Conservation (phyloP, 2,329 filamentous ascomycete genomes). For the Colletotrichum lentis region DNA sequence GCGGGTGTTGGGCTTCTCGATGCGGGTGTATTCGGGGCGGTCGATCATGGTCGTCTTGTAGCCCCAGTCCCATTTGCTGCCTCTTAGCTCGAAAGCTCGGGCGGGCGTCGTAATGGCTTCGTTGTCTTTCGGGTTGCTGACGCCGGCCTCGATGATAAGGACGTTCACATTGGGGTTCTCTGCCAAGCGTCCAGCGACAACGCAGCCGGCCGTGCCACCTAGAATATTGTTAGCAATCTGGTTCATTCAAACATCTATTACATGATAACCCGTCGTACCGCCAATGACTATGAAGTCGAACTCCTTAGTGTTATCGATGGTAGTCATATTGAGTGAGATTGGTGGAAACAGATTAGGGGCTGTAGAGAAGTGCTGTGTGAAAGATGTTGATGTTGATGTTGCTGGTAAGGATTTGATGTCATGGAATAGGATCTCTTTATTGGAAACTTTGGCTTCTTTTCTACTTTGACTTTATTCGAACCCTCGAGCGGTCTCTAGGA, state of each 20-base stretch:
- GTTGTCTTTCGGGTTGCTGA: constrained; percentile 57
- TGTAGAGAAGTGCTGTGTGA: neutral
- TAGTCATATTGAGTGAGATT: constrained; percentile 36
- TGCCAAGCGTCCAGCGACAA: constrained; percentile 48
- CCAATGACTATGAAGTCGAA: constrained; percentile 55
- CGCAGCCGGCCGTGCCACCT: constrained; percentile 50
- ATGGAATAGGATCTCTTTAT: neutral
- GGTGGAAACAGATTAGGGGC: neutral
- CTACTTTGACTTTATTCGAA: neutral
- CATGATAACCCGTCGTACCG: neutral
- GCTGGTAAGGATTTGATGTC: neutral
- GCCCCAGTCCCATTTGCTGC: constrained; percentile 65
- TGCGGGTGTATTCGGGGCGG: constrained; percentile 64
- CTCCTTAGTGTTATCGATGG: constrained; percentile 27
- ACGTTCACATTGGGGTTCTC: constrained; percentile 50
- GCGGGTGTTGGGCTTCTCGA: constrained; percentile 70
- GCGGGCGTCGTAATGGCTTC: constrained; percentile 63
- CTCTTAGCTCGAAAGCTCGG: constrained; percentile 61
- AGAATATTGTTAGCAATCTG: neutral
- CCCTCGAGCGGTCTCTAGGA: too few species aligned
- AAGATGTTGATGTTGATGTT: neutral
- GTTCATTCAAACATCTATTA: neutral
- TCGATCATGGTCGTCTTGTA: constrained; percentile 71
- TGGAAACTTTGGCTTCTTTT: neutral
- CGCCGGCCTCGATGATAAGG: constrained; percentile 59